These are phyloP conservation scores for Biancaea sappan DNA, from an alignment of 306 rosid genomes.

Conservation along the genomic window DNA sequence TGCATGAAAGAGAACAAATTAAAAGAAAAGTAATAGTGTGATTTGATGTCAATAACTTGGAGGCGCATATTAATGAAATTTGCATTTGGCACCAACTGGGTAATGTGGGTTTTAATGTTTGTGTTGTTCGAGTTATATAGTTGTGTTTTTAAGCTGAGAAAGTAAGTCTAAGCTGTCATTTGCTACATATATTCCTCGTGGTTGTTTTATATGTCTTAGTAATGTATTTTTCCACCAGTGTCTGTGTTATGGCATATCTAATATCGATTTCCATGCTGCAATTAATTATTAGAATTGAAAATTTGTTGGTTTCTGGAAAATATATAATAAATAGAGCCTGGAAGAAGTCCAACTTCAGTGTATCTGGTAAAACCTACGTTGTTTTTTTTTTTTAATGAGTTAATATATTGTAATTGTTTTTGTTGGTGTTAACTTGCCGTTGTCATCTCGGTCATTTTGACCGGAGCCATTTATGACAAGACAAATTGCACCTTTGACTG, in stretches of 20 bases:
- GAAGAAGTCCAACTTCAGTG: not conserved
- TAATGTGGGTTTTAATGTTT: not conserved
- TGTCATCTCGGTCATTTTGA: not conserved
- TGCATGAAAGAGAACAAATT: not conserved
- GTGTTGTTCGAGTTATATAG: slow-evolving; percentile 13
- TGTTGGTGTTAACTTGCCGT: not conserved
- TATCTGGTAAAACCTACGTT: not conserved
- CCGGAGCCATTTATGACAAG: not conserved
- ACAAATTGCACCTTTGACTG: slow-evolving; percentile 4
- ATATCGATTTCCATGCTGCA: not conserved
- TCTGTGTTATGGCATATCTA: not conserved
- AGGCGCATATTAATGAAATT: not conserved
- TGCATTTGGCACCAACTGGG: slow-evolving; percentile 6
- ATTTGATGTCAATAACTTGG: slow-evolving; percentile 2
- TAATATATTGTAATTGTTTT: not conserved
- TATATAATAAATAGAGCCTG: not conserved
- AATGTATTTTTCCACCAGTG: not conserved
- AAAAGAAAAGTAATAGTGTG: not conserved
- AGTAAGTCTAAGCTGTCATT: not conserved
- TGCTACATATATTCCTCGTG: not conserved
- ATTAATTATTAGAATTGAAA: not conserved
- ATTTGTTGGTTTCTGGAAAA: slow-evolving; percentile 8
- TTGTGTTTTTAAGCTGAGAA: not conserved
- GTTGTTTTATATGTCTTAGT: not conserved
- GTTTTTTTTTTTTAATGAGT: not conserved